Percentiles rank a stretch among this genome's conserved stretches.
phyloP scores from a whole-genome alignment of 805 yeast species.

The Yarrowia keelungensis region DNA sequence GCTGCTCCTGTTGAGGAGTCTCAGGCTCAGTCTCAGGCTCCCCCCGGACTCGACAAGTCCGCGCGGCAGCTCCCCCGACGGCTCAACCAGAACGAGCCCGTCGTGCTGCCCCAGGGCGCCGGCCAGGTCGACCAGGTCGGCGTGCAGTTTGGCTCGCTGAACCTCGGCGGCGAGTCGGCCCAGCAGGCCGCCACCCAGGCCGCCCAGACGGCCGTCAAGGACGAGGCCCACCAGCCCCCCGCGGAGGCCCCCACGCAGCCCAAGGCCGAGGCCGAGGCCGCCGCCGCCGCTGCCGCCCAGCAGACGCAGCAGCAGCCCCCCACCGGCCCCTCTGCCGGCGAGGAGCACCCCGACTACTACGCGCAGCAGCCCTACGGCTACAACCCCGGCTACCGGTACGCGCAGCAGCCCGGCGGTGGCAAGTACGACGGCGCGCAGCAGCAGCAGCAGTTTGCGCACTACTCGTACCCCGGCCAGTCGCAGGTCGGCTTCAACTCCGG shows the following conservation, averaged over 20 bases:
- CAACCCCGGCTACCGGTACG: conserved; percentile 36
- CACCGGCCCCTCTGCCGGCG: conserved; percentile 9
- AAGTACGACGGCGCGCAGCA: conserved; percentile 34
- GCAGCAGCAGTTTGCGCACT: conserved; percentile 37
- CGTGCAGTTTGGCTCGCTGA: conserved; percentile 68
- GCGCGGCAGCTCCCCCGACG: conserved; percentile 48
- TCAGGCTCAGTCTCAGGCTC: background rate
- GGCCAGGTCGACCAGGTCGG: conserved; percentile 59
- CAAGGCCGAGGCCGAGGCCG: conserved; percentile 39
- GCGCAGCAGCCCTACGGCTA: conserved; percentile 38
- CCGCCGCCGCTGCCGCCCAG: conserved; percentile 37
- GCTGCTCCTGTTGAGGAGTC: conserved; percentile 38
- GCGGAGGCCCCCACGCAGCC: conserved; percentile 39
- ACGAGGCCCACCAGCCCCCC: conserved; percentile 38
- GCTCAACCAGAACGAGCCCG: conserved; percentile 53
- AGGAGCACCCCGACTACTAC: conserved; percentile 37
- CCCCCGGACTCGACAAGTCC: conserved; percentile 40
- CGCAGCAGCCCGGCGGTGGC: conserved; percentile 33
- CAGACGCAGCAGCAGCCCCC: conserved; percentile 36
- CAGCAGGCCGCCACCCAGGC: conserved; percentile 38
- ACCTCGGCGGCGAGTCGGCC: conserved; percentile 54
- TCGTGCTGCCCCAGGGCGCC: conserved; percentile 62
- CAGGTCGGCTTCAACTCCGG: conserved; percentile 33
- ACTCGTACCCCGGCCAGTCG: conserved; percentile 38
- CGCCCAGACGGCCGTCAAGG: conserved; percentile 27